phyloP scores from a whole-genome alignment of 2,329 filamentous ascomycete genomes.

The Fusarium euwallaceae region DNA sequence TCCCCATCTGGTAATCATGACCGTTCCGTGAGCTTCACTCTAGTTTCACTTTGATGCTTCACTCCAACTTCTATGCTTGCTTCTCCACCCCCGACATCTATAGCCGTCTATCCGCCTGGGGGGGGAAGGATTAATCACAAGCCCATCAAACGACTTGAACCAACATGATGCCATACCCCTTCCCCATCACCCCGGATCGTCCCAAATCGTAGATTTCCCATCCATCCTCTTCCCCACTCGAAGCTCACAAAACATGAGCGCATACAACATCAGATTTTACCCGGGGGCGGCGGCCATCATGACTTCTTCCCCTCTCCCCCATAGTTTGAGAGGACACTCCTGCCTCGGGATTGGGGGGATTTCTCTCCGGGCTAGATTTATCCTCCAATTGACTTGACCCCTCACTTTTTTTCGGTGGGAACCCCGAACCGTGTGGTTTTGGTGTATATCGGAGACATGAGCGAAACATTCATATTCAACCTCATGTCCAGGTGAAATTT shows the following conservation, averaged over 20 bases:
- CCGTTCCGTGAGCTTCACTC: not conserved
- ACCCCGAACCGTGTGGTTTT: conserved; percentile 35
- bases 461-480: conserved; percentile 41
- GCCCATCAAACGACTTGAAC: not conserved
- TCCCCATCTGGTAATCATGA: conserved; percentile 15
- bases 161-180: not conserved
- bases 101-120: not conserved
- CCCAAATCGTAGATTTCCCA: conserved; percentile 21
- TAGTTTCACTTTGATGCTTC: not conserved
- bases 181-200: conserved; percentile 14
- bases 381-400: conserved; percentile 48
- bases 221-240: not conserved
- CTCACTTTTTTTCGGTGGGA: conserved; percentile 36
- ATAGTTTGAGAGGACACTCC: not conserved
- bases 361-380: conserved; percentile 30
- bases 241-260: conserved; percentile 18
- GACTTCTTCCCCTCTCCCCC: conserved; percentile 32
- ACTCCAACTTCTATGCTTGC: conserved; percentile 23
- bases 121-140: not conserved
- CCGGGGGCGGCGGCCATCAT: conserved; percentile 17
- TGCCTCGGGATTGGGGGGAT: conserved; percentile 42
- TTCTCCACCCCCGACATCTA: conserved; percentile 21
- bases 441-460: conserved; percentile 40
- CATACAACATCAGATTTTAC: conserved; percentile 33
- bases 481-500: conserved; percentile 12